Conservation (phyloP, 192 early-diverging fungal genomes). For the Coemansia reversa region DNA sequence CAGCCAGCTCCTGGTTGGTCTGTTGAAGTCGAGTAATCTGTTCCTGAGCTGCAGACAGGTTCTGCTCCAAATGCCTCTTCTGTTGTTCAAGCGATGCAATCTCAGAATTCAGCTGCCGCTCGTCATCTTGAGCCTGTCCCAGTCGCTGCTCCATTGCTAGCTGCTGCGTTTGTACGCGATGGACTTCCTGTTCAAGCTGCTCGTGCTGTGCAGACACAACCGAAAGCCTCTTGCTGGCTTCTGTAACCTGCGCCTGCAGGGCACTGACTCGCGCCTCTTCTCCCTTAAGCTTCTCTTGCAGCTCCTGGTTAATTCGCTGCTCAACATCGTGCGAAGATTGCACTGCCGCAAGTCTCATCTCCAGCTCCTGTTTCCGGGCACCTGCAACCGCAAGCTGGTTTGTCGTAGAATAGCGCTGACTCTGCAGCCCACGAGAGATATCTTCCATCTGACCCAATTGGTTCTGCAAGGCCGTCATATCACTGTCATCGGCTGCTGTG, state of each 20-base stretch:
- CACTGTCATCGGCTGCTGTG: constrained; percentile 18
- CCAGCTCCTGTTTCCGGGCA: constrained; percentile 52
- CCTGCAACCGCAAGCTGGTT: constrained; percentile 31
- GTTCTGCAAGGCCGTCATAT: constrained; percentile 33
- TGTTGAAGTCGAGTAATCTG: constrained; percentile 36
- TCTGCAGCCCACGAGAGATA: constrained; percentile 42
- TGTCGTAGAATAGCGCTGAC: constrained; percentile 34
- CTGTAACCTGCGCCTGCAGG: constrained; percentile 35
- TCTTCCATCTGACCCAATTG: constrained; percentile 47
- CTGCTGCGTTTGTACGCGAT: constrained; percentile 48
- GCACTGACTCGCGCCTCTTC: constrained; percentile 32
- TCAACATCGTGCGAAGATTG: constrained; percentile 53
- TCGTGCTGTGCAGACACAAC: constrained; percentile 40
- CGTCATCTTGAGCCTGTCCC: constrained; percentile 46
- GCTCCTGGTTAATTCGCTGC: constrained; percentile 50
- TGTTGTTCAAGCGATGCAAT: constrained; percentile 35
- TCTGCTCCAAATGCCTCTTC: constrained; percentile 33
- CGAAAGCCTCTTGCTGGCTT: constrained; percentile 33
- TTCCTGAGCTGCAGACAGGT: constrained; percentile 14
- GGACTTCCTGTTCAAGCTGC: constrained; percentile 46
- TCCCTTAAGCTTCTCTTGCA: constrained; percentile 40
- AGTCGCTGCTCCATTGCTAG: constrained; percentile 37
- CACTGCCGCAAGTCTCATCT: constrained; percentile 38
- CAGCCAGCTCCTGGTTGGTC: constrained; percentile 12
- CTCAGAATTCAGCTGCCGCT: constrained; percentile 35